phyloP scores from a whole-genome alignment of 495 filamentous ascomycete species.

The Bathelium albidoporum region DNA sequence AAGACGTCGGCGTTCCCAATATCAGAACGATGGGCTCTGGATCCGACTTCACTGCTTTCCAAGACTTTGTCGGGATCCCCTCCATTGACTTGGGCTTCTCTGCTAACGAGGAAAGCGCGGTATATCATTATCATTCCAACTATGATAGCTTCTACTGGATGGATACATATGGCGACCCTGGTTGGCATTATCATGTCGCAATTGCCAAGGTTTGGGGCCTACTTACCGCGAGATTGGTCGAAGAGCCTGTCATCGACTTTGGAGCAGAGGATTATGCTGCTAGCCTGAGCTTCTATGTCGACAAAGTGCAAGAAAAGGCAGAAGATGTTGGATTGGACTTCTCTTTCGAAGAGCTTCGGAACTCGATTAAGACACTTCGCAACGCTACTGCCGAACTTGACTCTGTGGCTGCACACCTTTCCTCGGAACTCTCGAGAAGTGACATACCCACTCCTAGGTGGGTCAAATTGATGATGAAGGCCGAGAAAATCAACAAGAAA shows the following conservation, averaged over 20 bases:
- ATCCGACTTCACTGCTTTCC: slow-evolving; percentile 66
- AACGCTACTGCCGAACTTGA: slow-evolving; percentile 43
- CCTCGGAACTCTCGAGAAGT: slow-evolving; percentile 37
- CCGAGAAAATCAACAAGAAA: slow-evolving; percentile 46
- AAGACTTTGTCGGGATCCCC: slow-evolving; percentile 61
- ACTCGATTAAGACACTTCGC: slow-evolving; percentile 40
- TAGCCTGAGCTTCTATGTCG: slow-evolving; percentile 37
- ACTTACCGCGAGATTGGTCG: slow-evolving; percentile 31
- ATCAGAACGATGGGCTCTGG: slow-evolving; percentile 53
- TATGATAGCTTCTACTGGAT: slow-evolving; percentile 72
- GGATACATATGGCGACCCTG: slow-evolving; percentile 54
- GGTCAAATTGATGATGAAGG: slow-evolving; percentile 47
- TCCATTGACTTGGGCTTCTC: slow-evolving; percentile 53
- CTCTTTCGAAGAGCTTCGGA: slow-evolving; percentile 37
- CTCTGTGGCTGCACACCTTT: slow-evolving; percentile 41
- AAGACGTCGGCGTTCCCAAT: slow-evolving; percentile 40
- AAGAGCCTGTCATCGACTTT: slow-evolving; percentile 32
- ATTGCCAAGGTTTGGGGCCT: slow-evolving; percentile 48
- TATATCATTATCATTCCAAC: slow-evolving; percentile 72
- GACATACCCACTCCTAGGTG: slow-evolving; percentile 34
- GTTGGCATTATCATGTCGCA: slow-evolving; percentile 51
- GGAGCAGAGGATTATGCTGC: slow-evolving; percentile 33
- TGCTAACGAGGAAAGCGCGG: slow-evolving; percentile 31
- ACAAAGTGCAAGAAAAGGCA: slow-evolving; percentile 42
- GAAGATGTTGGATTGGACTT: slow-evolving; percentile 7